Evolutionary conservation across 805 yeast genomes (phyloP), one percentile per base, ranked within the genome.

Genomic region (Metschnikowia corniflorae): DNA sequence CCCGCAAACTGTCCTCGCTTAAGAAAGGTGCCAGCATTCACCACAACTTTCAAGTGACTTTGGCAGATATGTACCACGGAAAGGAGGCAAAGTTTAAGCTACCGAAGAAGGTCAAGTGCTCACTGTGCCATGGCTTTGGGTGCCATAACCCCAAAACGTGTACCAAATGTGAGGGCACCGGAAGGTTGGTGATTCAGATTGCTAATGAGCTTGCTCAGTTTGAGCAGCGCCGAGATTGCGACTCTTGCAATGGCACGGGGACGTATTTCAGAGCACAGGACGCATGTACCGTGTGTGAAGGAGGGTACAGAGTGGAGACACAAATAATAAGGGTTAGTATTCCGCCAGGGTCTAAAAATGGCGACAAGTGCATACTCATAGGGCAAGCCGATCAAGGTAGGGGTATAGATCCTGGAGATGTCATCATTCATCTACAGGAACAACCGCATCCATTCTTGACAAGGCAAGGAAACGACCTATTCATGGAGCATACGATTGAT

Each of bases 351-450:
- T 63, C 77, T 26, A 58, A 60, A 27, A 55, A 71, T 33, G 78
- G 80, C 0, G 78, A 77, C 42, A 58, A 63, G 29, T 68, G 80
- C 14, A 61, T 77, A 1, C 58, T 80, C 15, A 61, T 70, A n/a
- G 75, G 79, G 5, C 80, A 75, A 48, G 85, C 81, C 0, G 88
- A 82, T 50, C 83, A 81, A 54, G 82, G 78, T 0, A 54, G 72
- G 14, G 66, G 70, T 42, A 60, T 77, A 3, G 58, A 72, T 3
- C 83, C 88, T 0, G 89, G 89, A 2, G 86, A 82, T 54, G 81
- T 82, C 6, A 60, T 80, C 3, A 70, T 82, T 7, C 75, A 72
- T 2, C 54, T 82, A 16, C 65, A 66, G 25, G 71, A 73, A 46
- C 41, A 64, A 31, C 48, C 52, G 4, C 70, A 67, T 44, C 55